These are phyloP conservation scores for Anthracocystis walkeri DNA, from an alignment of 1,284 basidiomycete species.

Conservation along the genomic window DNA sequence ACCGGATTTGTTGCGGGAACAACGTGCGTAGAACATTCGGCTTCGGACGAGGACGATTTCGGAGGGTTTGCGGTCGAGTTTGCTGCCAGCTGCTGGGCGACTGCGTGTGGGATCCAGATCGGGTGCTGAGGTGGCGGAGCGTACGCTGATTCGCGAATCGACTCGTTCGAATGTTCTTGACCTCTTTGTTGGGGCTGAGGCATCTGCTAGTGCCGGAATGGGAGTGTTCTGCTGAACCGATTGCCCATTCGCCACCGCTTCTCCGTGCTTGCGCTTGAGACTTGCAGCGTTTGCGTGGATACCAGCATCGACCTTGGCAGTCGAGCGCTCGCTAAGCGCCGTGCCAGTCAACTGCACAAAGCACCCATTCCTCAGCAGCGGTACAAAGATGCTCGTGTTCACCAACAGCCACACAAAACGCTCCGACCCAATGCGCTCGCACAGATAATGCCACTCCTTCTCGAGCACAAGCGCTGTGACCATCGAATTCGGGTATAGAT, in stretches of 20 bases:
- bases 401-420: conserved; percentile 80
- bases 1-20: conserved; percentile 73
- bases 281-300: neutral
- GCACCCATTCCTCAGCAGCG: conserved; percentile 74
- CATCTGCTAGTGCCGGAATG: neutral
- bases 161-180: conserved; percentile 15
- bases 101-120: conserved; percentile 1
- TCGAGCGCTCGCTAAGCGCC: conserved; percentile 73
- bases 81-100: neutral
- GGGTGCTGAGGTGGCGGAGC: conserved; percentile 17
- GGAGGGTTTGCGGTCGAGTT: conserved; percentile 59
- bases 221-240: neutral
- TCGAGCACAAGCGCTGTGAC: conserved; percentile 76
- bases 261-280: conserved; percentile 25
- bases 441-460: conserved; percentile 77
- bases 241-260: conserved; percentile 1
- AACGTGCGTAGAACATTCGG: conserved; percentile 78
- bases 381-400: conserved; percentile 78
- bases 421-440: conserved; percentile 78
- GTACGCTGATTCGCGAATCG: conserved; percentile 22
- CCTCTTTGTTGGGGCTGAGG: conserved; percentile 5
- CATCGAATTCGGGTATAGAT: conserved; percentile 80
- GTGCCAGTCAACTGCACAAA: conserved; percentile 82
- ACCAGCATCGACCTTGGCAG: neutral
- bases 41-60: conserved; percentile 75